Conservation (phyloP, 129 eudicot genomes). For the Daucus carota region DNA sequence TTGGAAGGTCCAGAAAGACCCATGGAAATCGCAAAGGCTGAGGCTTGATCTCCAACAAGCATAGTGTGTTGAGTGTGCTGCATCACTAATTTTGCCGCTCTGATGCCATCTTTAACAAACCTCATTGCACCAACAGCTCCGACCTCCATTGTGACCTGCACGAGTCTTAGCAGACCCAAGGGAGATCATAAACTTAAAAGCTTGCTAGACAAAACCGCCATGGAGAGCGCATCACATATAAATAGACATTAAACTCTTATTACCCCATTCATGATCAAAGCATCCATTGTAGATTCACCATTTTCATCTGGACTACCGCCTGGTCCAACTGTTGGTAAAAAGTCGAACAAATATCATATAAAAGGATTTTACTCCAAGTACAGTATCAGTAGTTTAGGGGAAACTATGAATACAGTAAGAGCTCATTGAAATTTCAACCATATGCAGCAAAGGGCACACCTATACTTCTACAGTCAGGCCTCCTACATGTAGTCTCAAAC, state of each 20-base stretch:
- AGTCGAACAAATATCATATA: not conserved
- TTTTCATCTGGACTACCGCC: constrained; percentile 99
- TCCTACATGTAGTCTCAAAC: not conserved
- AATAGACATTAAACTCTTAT: constrained; percentile 10
- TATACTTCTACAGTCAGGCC: not conserved
- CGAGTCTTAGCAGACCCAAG: constrained; percentile 48
- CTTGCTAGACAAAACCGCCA: not conserved
- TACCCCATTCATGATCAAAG: constrained; percentile 96
- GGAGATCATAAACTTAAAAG: constrained; percentile 6
- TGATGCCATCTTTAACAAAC: constrained; percentile 74
- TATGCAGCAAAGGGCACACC: not conserved
- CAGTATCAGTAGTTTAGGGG: not conserved
- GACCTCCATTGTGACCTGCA: constrained; percentile 95
- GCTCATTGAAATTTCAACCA: not conserved
- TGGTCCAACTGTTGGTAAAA: constrained; percentile 74
- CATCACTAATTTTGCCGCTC: constrained; percentile 88
- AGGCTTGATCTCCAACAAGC: constrained; percentile 94
- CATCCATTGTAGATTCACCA: constrained; percentile 87
- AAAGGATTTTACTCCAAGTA: not conserved
- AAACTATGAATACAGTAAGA: no score
- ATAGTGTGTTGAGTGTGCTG: constrained; percentile 76
- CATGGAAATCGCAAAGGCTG: constrained; percentile 87
- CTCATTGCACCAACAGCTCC: constrained; percentile 98
- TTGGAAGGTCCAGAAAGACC: constrained; percentile 90
- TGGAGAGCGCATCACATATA: not conserved